Evolutionary conservation across 2,329 filamentous ascomycete species (phyloP), one percentile per base, ranked within the genome.

Genomic region (Cryphonectria radicalis): DNA sequence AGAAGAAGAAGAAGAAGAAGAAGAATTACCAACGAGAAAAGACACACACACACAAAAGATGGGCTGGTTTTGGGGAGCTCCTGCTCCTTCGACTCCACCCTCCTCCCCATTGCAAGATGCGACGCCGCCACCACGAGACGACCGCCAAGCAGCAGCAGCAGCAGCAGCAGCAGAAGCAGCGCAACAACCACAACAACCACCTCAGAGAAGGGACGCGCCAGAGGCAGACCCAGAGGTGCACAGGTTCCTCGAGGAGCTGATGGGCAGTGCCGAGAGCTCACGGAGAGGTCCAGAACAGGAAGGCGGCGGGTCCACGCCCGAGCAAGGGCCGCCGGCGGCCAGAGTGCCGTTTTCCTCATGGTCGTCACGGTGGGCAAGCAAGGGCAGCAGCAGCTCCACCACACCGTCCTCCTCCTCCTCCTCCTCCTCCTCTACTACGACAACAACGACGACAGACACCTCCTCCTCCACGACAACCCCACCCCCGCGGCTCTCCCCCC

Each of bases 11-110:
- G 10, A 14, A 28, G 37, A 37, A 37, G 37, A 6, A 37, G 10
- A 37, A 37, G 37, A 37, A 37, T 28, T 28, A 28, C 10, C 37
- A 3, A 40, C 37, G 42, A 43, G 14, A 13, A 43, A 43, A 43
- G 5, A 7, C 6, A 1, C 22, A 64, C 4, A 17, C 10, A 42
- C 35, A n/a, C 62, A n/a, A 11, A 25, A 43, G 57, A 91, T 91
- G 89, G 88, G 88, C 74, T 91, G 89, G 89, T 82, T 90, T 73
- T 91, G 88, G 87, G 82, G 86, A 72, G 82, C 81, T 7, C 74
- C 80, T n/a, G 76, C 81, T 22, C 73, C 81, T 22, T 72, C 82
- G 22, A 78, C 79, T 74, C 73, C 73, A 46, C 43, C 78, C 74
- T 72, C 74, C 77, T 72, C 74, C 77, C 62, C 68, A 66, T 77